phyloP scores from a whole-genome alignment of 2,329 filamentous ascomycete genomes.

The Xylariaceae sp. region DNA sequence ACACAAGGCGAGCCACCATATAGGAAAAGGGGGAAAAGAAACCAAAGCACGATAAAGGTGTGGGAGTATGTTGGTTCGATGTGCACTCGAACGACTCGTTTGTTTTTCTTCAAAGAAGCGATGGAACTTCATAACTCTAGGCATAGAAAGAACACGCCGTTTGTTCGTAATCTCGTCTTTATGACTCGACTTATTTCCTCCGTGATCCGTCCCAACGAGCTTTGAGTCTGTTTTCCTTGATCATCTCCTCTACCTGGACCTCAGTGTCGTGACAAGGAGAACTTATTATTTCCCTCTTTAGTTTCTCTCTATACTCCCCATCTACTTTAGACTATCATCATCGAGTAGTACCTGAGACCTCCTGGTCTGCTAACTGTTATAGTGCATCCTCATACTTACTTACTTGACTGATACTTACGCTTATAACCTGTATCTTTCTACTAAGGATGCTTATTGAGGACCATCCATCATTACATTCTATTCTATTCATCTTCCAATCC shows the following conservation, averaged over 20 bases:
- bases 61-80: background rate
- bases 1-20: background rate
- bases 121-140: background rate
- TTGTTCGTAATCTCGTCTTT: constrained; percentile 12
- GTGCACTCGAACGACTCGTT: background rate
- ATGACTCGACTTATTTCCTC: background rate
- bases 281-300: background rate
- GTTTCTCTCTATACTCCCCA: background rate
- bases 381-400: no score
- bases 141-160: background rate
- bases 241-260: background rate
- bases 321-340: background rate
- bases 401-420: no score
- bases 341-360: no score
- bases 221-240: constrained; percentile 3
- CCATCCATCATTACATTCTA: background rate
- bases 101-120: constrained; percentile 14
- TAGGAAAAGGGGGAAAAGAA: no score
- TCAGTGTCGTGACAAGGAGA: constrained; percentile 10
- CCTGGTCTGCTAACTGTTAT: no score
- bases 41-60: constrained; percentile 3
- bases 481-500: background rate
- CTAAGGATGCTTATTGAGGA: background rate
- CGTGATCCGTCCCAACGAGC: background rate
- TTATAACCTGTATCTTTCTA: background rate